Conservation (phyloP, 257 asterid genomes). For the Solanum paucissectum region DNA sequence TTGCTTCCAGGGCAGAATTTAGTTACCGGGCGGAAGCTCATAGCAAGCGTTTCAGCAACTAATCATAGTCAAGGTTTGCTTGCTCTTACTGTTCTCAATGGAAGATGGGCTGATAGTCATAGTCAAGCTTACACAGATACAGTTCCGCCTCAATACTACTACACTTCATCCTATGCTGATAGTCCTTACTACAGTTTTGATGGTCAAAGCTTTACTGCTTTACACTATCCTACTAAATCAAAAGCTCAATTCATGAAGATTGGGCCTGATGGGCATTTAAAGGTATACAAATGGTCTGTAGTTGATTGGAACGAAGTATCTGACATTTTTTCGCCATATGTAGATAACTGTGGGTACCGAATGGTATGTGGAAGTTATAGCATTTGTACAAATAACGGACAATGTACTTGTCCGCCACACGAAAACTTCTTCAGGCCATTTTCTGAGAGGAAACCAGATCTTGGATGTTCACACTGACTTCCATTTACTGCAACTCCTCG, state of each 20-base stretch:
- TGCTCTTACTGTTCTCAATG: background rate
- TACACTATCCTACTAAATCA: background rate
- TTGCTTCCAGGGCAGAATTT: background rate
- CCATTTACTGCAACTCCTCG: background rate
- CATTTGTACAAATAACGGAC: background rate
- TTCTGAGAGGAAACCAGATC: background rate
- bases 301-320: background rate
- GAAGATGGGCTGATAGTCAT: background rate
- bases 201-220: background rate
- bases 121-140: background rate
- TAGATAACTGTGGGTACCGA: background rate
- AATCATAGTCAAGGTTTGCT: background rate
- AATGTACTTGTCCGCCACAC: background rate
- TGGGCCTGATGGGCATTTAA: background rate
- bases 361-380: background rate
- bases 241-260: background rate
- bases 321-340: background rate
- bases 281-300: background rate
- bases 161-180: accelerated
- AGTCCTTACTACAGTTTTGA: background rate
- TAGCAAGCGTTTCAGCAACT: background rate
- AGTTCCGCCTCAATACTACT: background rate
- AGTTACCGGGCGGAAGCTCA: background rate
- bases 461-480: background rate
- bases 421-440: background rate